These are phyloP conservation scores for Melampsora americana DNA, from an alignment of 1,284 basidiomycete genomes.

Conservation along the genomic window DNA sequence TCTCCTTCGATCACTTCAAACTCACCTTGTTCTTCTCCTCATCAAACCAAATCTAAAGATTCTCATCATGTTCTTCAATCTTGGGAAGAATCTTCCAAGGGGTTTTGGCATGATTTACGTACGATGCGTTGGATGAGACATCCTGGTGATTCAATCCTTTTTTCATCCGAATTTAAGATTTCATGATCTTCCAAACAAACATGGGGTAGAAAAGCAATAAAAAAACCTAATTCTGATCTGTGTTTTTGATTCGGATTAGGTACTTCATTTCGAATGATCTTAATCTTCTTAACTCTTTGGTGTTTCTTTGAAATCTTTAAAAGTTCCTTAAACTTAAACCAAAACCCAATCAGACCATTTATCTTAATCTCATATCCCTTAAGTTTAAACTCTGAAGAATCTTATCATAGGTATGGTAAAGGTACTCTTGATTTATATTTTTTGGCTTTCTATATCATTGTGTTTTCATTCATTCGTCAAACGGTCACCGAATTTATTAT, in stretches of 20 bases:
- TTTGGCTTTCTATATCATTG: constrained; percentile 78
- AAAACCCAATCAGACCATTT: constrained; percentile 73
- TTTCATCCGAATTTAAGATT: too few relatives aligned
- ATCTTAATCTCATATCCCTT: constrained; percentile 71
- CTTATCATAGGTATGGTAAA: constrained; percentile 68
- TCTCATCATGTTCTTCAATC: background rate
- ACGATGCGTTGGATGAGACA: constrained; percentile 70
- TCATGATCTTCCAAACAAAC: too few relatives aligned
- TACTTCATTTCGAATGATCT: constrained; percentile 46
- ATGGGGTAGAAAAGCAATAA: too few relatives aligned
- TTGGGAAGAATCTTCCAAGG: constrained; percentile 49
- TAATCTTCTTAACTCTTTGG: constrained; percentile 43
- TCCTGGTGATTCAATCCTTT: constrained; percentile 64
- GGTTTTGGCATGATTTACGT: constrained; percentile 59
- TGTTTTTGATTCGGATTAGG: constrained; percentile 44
- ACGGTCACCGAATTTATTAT: constrained; percentile 68
- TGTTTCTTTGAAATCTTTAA: constrained; percentile 47
- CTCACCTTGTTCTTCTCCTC: background rate
- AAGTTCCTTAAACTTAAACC: constrained; percentile 58
- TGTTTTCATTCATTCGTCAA: constrained; percentile 89
- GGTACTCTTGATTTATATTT: constrained; percentile 72
- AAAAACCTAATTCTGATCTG: background rate
- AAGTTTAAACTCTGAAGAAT: constrained; percentile 59
- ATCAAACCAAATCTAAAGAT: background rate
- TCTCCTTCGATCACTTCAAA: background rate